A percentile compares a stretch with the other conserved stretches of the same genome.
These are phyloP conservation scores for Arachis hypogaea DNA, from an alignment of 306 rosid species.

Conservation along the genomic window DNA sequence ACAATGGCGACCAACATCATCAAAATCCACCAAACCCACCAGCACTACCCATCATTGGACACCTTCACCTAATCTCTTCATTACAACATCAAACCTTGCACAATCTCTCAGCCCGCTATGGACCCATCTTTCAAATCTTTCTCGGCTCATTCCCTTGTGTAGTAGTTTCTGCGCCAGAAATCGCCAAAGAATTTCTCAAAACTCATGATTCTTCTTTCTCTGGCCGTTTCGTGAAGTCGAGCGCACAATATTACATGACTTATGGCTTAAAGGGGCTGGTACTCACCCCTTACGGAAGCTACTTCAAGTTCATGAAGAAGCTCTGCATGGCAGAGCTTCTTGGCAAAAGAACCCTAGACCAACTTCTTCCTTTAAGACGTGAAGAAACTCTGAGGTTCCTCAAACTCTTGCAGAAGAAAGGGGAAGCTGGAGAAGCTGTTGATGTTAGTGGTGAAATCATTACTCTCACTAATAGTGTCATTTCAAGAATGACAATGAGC, in stretches of 20 bases:
- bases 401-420: conserved; percentile 28
- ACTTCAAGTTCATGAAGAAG: conserved; percentile 65
- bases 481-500: conserved; percentile 57
- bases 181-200: conserved; percentile 54
- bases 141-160: conserved; percentile 52
- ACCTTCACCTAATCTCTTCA: conserved; percentile 47
- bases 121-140: conserved; percentile 49
- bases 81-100: conserved; percentile 49
- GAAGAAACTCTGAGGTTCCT: conserved; percentile 55
- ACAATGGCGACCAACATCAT: neutral
- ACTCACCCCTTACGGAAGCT: conserved; percentile 48
- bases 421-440: conserved; percentile 38
- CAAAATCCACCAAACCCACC: conserved; percentile 50
- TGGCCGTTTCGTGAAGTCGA: conserved; percentile 7
- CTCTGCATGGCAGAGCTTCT: conserved; percentile 65
- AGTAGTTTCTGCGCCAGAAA: conserved; percentile 48
- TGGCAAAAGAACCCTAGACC: conserved; percentile 47
- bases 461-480: conserved; percentile 44
- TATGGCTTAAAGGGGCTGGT: conserved; percentile 26
- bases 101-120: conserved; percentile 49
- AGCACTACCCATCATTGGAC: conserved; percentile 53
- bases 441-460: conserved; percentile 54
- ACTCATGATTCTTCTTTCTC: conserved; percentile 51
- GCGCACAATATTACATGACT: neutral
- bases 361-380: conserved; percentile 42